phyloP scores from a whole-genome alignment of 495 filamentous ascomycete species.

The Evansstolkia leycettana region DNA sequence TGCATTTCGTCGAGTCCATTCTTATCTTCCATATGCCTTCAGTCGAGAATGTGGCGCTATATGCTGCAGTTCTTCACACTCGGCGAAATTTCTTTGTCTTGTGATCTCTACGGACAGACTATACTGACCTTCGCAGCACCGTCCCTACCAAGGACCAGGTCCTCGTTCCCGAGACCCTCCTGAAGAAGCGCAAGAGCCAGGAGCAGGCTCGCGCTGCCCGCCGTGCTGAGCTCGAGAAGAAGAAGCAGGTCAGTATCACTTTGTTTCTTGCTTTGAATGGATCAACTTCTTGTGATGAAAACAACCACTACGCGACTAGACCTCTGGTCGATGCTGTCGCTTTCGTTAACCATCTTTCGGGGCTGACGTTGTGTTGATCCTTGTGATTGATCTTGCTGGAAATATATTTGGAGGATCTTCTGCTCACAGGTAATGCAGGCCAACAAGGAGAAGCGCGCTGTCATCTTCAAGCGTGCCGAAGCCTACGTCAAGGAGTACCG shows the following conservation, averaged over 20 bases:
- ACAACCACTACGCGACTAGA: constrained; percentile 82
- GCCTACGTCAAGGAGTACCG: constrained; percentile 99
- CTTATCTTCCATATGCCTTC: constrained; percentile 24
- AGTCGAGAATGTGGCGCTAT: constrained; percentile 83
- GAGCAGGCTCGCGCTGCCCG: constrained; percentile 92
- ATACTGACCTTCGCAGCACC: constrained; percentile 63
- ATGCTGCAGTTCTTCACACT: constrained; percentile 78
- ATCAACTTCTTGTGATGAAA: constrained; percentile 56
- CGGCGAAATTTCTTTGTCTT: constrained; percentile 58
- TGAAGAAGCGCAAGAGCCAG: constrained; percentile 99
- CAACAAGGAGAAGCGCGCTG: constrained; percentile 91
- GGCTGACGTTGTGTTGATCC: constrained; percentile 57
- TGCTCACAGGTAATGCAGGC: constrained; percentile 48
- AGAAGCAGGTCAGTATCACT: constrained; percentile 69
- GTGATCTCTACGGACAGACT: constrained; percentile 54
- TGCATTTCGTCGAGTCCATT: constrained; percentile 63
- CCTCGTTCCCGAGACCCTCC: constrained; percentile 92
- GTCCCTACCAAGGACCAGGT: constrained; percentile 85
- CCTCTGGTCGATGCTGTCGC: constrained; percentile 88
- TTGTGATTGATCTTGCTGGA: constrained; percentile 4
- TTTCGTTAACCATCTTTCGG: constrained; percentile 99
- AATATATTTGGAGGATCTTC: constrained; percentile 4
- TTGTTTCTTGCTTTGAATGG: constrained; percentile 4
- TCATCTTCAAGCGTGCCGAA: constrained; percentile 99
- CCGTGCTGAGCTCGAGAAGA: constrained; percentile 65